A percentile compares a stretch with the other conserved stretches of the same genome.
These are phyloP conservation scores for Tuber indicum DNA, from an alignment of 495 filamentous ascomycete genomes.

Conservation along the genomic window DNA sequence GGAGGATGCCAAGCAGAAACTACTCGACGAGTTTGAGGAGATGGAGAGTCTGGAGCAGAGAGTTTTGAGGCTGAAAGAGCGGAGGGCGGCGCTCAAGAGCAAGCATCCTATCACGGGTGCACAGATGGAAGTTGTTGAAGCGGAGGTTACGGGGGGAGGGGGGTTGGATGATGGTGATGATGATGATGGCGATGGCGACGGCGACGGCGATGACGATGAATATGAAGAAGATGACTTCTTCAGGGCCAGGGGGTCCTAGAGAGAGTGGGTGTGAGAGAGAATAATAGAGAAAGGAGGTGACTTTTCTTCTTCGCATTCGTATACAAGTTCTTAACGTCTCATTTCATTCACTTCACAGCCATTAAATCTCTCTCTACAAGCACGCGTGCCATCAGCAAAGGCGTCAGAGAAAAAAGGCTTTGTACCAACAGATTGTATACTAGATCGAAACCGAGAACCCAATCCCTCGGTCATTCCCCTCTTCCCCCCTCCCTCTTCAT, in stretches of 20 bases:
- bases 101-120: constrained; percentile 32
- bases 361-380: neutral
- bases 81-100: constrained; percentile 50
- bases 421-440: neutral
- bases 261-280: neutral
- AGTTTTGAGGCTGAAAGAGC: constrained; percentile 68
- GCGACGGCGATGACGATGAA: constrained; percentile 44
- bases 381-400: neutral
- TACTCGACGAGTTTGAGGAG: constrained; percentile 87
- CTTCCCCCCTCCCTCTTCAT: neutral
- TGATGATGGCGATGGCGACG: constrained; percentile 12
- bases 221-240: constrained; percentile 41
- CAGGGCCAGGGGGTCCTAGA: constrained; percentile 27
- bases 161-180: constrained; percentile 39
- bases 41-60: constrained; percentile 87
- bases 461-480: neutral
- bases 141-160: constrained; percentile 43
- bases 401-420: neutral
- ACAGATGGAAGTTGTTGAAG: constrained; percentile 28
- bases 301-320: neutral
- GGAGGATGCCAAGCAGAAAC: constrained; percentile 56
- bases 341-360: neutral
- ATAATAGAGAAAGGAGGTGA: neutral
- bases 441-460: neutral
- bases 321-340: neutral